Conservation (phyloP, 805 yeast genomes). For the Vanderwaltozyma polyspora region DNA sequence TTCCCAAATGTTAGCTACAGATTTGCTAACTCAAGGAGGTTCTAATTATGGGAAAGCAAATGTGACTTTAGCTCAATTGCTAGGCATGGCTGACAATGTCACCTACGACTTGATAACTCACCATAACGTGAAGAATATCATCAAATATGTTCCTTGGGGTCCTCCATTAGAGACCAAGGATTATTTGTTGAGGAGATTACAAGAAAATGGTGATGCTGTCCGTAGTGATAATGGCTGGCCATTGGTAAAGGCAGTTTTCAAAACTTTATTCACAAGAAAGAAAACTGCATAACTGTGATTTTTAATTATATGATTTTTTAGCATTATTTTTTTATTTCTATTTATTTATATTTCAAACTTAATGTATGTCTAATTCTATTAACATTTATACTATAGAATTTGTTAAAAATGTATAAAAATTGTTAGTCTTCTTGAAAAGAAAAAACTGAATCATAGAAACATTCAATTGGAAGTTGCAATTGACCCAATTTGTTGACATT, state of each 20-base stretch:
- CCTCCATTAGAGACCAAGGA: conserved; percentile 91
- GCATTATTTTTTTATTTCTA: too few species aligned
- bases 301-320: too few species aligned
- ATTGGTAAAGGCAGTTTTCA: conserved; percentile 44
- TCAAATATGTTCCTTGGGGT: conserved; percentile 97
- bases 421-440: too few species aligned
- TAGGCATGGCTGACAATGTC: conserved; percentile 92
- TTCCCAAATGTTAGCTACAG: conserved; percentile 65
- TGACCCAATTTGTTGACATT: too few species aligned
- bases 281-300: background rate
- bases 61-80: conserved; percentile 76
- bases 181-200: conserved; percentile 76
- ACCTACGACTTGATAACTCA: conserved; percentile 62
- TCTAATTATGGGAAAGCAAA: conserved; percentile 51
- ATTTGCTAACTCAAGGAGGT: conserved; percentile 32
- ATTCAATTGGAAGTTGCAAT: too few species aligned
- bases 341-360: too few species aligned
- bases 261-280: conserved; percentile 18
- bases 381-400: too few species aligned
- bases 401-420: too few species aligned
- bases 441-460: too few species aligned
- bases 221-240: conserved; percentile 76
- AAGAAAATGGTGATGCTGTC: conserved; percentile 93
- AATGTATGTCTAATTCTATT: too few species aligned
- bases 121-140: conserved; percentile 58